Evolutionary conservation across 2,329 filamentous ascomycete genomes (phyloP).

Genomic region (Aspergillus sp.): DNA sequence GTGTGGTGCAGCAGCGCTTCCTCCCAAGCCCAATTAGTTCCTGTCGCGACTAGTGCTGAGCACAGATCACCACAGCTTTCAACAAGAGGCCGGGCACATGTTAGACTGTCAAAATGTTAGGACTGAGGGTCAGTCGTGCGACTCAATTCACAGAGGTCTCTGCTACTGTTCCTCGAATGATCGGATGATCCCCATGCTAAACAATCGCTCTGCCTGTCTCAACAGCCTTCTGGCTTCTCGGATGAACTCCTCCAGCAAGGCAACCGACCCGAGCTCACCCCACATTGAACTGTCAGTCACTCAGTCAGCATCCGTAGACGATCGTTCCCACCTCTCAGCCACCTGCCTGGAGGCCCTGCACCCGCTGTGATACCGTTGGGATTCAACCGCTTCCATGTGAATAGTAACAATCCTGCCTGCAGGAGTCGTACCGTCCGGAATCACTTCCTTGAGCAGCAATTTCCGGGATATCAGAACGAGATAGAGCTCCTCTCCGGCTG

Average conservation of each 20-base stretch:
- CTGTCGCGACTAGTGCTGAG: background rate
- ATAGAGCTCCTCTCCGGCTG: background rate
- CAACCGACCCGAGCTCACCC: slow-evolving; percentile 2
- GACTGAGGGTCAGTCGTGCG: too few relatives aligned
- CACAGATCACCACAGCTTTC: slow-evolving; percentile 5
- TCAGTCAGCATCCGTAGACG: background rate
- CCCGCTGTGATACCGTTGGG: background rate
- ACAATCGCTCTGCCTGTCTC: slow-evolving; percentile 1
- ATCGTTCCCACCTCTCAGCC: background rate
- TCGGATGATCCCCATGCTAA: background rate
- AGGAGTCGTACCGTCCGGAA: background rate
- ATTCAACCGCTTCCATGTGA: slow-evolving; percentile 2
- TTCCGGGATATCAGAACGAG: too few relatives aligned
- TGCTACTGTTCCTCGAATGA: too few relatives aligned
- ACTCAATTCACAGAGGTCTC: too few relatives aligned
- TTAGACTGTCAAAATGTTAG: too few relatives aligned
- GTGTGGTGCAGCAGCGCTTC: background rate
- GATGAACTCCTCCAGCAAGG: slow-evolving; percentile 3
- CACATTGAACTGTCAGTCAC: slow-evolving; percentile 1
- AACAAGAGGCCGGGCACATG: too few relatives aligned
- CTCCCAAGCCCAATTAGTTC: background rate
- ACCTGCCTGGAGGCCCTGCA: background rate
- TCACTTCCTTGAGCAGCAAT: too few relatives aligned
- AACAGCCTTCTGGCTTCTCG: background rate
- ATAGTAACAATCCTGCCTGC: slow-evolving; percentile 3